A percentile compares a stretch with the other conserved stretches of the same genome.
phyloP scores from a whole-genome alignment of 2,329 filamentous ascomycete species.

The Orbilia blumenaviensis region DNA sequence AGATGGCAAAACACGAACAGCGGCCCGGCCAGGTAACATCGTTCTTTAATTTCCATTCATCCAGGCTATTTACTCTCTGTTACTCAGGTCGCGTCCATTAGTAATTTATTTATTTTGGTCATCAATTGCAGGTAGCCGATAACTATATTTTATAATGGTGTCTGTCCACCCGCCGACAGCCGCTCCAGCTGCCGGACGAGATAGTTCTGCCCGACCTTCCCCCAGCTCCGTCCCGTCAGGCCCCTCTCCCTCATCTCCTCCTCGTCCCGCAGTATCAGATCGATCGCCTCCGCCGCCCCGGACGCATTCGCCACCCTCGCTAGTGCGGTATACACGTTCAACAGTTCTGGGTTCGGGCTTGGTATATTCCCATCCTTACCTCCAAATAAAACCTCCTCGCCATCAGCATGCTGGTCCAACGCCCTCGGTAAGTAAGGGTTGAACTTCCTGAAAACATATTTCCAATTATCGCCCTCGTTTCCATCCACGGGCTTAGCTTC shows the following conservation, averaged over 20 bases:
- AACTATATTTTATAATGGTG: neutral
- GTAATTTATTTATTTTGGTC: too few relatives aligned
- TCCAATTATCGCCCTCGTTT: neutral
- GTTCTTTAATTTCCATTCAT: too few relatives aligned
- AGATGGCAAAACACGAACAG: too few relatives aligned
- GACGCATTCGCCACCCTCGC: constrained; percentile 43
- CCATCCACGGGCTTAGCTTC: constrained; percentile 7
- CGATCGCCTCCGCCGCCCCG: constrained; percentile 39
- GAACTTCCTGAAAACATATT: constrained; percentile 42
- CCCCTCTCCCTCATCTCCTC: constrained; percentile 45
- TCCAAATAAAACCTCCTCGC: constrained; percentile 37
- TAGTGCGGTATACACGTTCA: constrained; percentile 36
- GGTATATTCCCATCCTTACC: constrained; percentile 29
- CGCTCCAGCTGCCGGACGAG: constrained; percentile 38
- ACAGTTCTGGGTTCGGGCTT: constrained; percentile 31
- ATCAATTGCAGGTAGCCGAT: too few relatives aligned
- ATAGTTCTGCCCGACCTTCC: constrained; percentile 41
- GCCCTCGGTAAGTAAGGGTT: constrained; percentile 26
- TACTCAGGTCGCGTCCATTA: too few relatives aligned
- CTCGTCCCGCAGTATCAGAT: constrained; percentile 44
- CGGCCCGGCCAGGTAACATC: too few relatives aligned
- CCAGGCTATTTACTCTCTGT: too few relatives aligned
- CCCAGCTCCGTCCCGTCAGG: constrained; percentile 30
- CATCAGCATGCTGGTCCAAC: constrained; percentile 35
- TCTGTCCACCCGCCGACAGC: constrained; percentile 5